These are phyloP conservation scores for Pichia nanzhaoensis DNA, from an alignment of 805 yeast species.

Conservation along the genomic window DNA sequence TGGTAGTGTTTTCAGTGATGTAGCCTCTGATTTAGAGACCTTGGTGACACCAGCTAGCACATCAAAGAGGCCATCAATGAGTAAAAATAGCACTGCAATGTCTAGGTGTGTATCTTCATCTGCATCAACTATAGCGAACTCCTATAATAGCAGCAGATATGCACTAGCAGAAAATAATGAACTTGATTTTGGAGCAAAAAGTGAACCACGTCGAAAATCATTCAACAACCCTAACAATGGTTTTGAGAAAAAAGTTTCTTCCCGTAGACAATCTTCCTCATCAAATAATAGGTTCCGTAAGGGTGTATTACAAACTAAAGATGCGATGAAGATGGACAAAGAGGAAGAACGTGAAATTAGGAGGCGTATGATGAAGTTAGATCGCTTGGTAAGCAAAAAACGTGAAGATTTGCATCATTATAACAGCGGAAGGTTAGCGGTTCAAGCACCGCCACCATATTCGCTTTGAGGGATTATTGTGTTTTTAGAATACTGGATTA, in stretches of 20 bases:
- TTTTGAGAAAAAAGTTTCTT: not conserved
- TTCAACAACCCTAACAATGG: not conserved
- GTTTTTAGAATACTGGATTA: too few relatives aligned
- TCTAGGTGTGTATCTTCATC: not conserved
- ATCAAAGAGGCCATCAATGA: slow-evolving; percentile 2
- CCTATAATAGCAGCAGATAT: not conserved
- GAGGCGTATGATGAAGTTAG: slow-evolving; percentile 22
- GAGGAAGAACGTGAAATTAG: slow-evolving; percentile 3
- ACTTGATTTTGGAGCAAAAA: not conserved
- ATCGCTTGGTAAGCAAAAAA: slow-evolving; percentile 20
- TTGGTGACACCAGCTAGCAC: not conserved
- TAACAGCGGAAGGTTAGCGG: not conserved
- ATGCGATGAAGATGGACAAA: not conserved
- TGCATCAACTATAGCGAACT: not conserved
- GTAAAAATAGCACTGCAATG: not conserved
- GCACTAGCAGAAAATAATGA: not conserved
- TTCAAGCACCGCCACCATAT: slow-evolving; percentile 22
- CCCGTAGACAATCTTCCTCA: not conserved
- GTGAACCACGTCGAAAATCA: not conserved
- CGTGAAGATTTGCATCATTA: not conserved
- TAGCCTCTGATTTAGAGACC: not conserved
- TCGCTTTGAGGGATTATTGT: slow-evolving; percentile 11
- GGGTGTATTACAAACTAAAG: not conserved
- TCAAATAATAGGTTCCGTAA: not conserved
- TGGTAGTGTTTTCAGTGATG: slow-evolving; percentile 1